A percentile compares a stretch with the other conserved stretches of the same genome.
Evolutionary conservation across 176 grass and related monocot genomes (phyloP).

Genomic region (Elymus sibiricus): DNA sequence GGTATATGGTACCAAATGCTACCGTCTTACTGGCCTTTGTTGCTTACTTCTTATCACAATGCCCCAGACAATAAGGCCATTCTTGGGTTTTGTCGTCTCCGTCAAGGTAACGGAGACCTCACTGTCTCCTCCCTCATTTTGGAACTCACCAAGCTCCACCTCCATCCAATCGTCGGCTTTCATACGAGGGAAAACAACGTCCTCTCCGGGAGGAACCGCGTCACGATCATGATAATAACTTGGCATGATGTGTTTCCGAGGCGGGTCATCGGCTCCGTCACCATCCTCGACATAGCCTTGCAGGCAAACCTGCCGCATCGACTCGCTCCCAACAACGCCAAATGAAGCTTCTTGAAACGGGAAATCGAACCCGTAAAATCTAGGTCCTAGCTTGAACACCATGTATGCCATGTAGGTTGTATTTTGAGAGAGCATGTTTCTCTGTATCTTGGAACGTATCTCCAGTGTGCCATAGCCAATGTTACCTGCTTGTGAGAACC

Average conservation of each 20-base stretch:
- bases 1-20: neutral
- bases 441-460: conserved; percentile 39
- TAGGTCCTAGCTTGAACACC: conserved; percentile 39
- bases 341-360: conserved; percentile 24
- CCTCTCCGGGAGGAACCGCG: neutral
- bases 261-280: no score
- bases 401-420: conserved; percentile 45
- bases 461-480: conserved; percentile 43
- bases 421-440: conserved; percentile 33
- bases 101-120: conserved; percentile 43
- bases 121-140: conserved; percentile 33
- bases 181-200: neutral
- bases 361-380: neutral
- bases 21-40: neutral
- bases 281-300: neutral
- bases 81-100: conserved; percentile 29
- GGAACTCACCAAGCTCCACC: conserved; percentile 46
- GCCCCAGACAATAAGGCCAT: conserved; percentile 47
- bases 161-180: conserved; percentile 21
- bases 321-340: neutral
- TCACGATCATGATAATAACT: no score
- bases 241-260: neutral
- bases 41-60: conserved; percentile 46
- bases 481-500: conserved; percentile 35
- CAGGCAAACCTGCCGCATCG: neutral